Evolutionary conservation across 768 basidiomycete species (phyloP).

Genomic region (Termitomyces sp.): DNA sequence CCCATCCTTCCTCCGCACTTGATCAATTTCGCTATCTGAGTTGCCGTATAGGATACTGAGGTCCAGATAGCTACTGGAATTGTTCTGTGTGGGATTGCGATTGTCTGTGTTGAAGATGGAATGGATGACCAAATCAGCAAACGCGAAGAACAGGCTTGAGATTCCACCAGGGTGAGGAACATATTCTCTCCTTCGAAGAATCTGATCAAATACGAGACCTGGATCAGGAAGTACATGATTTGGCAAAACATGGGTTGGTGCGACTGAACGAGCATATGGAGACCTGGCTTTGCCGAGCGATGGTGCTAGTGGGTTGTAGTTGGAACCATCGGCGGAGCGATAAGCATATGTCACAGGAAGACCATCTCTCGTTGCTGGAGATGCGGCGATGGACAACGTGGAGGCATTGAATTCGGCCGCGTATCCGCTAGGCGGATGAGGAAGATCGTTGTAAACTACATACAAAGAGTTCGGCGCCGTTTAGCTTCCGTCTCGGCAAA

Average conservation of each 20-base stretch:
- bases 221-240: constrained; percentile 55
- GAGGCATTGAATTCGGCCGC: constrained; percentile 20
- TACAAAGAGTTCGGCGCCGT: not conserved
- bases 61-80: constrained; percentile 71
- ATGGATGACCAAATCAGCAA: constrained; percentile 75
- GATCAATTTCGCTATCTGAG: constrained; percentile 38
- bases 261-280: constrained; percentile 67
- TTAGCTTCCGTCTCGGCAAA: constrained; percentile 10
- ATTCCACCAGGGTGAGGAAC: constrained; percentile 61
- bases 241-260: constrained; percentile 39
- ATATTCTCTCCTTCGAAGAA: constrained; percentile 50
- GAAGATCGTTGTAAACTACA: constrained; percentile 73
- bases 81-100: constrained; percentile 48
- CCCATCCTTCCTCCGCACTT: constrained; percentile 59
- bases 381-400: not conserved
- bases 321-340: constrained; percentile 56
- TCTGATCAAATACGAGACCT: constrained; percentile 64
- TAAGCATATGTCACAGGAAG: constrained; percentile 39
- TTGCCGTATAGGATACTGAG: constrained; percentile 70
- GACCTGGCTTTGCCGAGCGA: constrained; percentile 53
- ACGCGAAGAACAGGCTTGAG: constrained; percentile 72
- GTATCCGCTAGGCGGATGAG: constrained; percentile 64
- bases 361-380: constrained; percentile 2
- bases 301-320: constrained; percentile 52
- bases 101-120: constrained; percentile 58